These are phyloP conservation scores for Clonostachys rhizophaga DNA, from an alignment of 2,329 filamentous ascomycete species.

Conservation along the genomic window DNA sequence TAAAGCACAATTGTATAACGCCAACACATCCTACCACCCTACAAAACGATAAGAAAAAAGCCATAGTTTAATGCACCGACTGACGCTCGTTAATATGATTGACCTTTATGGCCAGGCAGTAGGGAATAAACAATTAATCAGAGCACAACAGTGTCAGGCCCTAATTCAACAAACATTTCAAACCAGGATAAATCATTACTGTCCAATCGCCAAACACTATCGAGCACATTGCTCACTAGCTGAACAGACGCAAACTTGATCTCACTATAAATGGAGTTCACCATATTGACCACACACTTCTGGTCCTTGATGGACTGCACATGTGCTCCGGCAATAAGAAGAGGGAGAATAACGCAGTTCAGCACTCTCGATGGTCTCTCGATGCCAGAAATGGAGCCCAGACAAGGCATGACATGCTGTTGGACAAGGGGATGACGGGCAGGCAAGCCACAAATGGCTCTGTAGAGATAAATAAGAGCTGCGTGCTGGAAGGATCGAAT, in stretches of 20 bases:
- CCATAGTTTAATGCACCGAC: no score
- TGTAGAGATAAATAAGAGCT: slow-evolving; percentile 34
- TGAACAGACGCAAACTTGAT: slow-evolving; percentile 31
- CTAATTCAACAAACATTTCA: no score
- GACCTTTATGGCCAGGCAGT: no score
- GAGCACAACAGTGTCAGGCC: no score
- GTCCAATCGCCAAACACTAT: no score
- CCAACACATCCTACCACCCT: no score
- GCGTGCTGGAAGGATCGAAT: slow-evolving; percentile 33
- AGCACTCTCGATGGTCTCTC: slow-evolving; percentile 25
- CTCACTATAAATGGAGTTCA: slow-evolving; percentile 17
- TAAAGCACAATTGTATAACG: no score
- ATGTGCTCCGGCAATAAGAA: slow-evolving; percentile 29
- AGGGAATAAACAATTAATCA: no score
- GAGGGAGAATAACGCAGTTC: slow-evolving; percentile 30
- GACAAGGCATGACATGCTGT: slow-evolving; percentile 25
- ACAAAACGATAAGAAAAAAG: no score
- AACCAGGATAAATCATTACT: no score
- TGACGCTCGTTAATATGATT: no score
- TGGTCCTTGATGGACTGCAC: slow-evolving; percentile 19
- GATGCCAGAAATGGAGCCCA: slow-evolving; percentile 27
- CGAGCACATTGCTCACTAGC: slow-evolving; percentile 5
- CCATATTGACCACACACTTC: slow-evolving; percentile 8
- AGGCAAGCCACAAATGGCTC: slow-evolving; percentile 31
- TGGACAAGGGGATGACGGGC: slow-evolving; percentile 31